Base-by-base conservation (phyloP, 768 basidiomycete species). In the Lactarius pseudohatsudake region DNA sequence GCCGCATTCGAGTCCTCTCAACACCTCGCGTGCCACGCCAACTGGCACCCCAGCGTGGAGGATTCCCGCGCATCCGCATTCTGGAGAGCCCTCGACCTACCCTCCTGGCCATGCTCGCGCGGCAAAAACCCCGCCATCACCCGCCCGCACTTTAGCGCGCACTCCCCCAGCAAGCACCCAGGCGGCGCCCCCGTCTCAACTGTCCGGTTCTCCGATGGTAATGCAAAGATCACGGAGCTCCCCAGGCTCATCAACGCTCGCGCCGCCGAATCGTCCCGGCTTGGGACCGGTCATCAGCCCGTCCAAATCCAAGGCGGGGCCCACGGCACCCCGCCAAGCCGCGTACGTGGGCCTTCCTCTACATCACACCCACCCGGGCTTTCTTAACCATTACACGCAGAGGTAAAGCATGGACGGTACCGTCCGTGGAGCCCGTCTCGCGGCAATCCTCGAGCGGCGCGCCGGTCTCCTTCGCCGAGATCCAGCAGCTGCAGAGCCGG, bases 401-500 rank as follows among this genome's bases (percentile, higher is more conserved):
- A 50, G 79, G 79, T 28, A 85, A 84, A 67, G 90, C 89, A 22
- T 95, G 92, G 92, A 83, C 83, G 0, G 76, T 81, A 1, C 80
- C 84, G 0, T 81, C 86, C 7, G 81, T 80, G 1, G 81, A 84
- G 65, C 81, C 85, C 0, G 74, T 79, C n/a, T 76, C 77, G 7
- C 77, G 72, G 61, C 72, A 75, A 7, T 69, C 72, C 63, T 68
- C 73, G 16, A 43, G 69, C 9, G 59, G 68, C 18, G 59, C 65
- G 72, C 72, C 53, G 59, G 79, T 87, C 64, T 94, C 94, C 1
- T 86, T 96, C 47, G 79, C 85, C 0, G 92, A 88, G n/a, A 97
- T 97, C 60, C 95, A 96, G 74, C 82, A 86, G 74, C 79, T 87
- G 54, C 91, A 95, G 74, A 81, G 84, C 50, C 83, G 87, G 67